Evolutionary conservation across 345 rosid species (phyloP).

Genomic region (Iberis pinnata): DNA sequence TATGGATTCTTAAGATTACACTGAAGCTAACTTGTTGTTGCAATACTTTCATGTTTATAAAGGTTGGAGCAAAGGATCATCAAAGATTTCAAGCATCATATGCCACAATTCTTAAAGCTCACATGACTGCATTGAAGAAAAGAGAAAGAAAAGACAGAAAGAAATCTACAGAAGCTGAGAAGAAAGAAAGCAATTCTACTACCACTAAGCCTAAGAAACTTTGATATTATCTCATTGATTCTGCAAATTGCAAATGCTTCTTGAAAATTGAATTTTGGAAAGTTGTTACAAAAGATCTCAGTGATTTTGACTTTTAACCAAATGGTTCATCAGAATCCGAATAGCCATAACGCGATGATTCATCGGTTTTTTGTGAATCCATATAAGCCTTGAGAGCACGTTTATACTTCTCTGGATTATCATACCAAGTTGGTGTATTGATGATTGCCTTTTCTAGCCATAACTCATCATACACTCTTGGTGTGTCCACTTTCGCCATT

Average conservation of each 20-base stretch:
- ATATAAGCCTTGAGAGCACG: slow-evolving; percentile 23
- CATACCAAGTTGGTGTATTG: slow-evolving; percentile 63
- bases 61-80: slow-evolving; percentile 92
- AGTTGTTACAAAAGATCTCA: slow-evolving; percentile 20
- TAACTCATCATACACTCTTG: slow-evolving; percentile 35
- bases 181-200: slow-evolving; percentile 36
- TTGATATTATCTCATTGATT: slow-evolving; percentile 16
- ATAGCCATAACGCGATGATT: no score
- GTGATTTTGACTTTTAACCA: slow-evolving; percentile 1
- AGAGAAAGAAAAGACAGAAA: slow-evolving; percentile 90
- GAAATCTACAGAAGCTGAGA: slow-evolving; percentile 55
- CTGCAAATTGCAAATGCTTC: slow-evolving; percentile 13
- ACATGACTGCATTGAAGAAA: slow-evolving; percentile 81
- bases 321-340: slow-evolving; percentile 10
- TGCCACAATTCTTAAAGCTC: slow-evolving; percentile 86
- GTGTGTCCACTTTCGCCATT: slow-evolving; percentile 27
- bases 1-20: no score
- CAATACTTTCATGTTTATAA: slow-evolving; percentile 13
- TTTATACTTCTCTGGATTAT: slow-evolving; percentile 58
- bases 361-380: not conserved
- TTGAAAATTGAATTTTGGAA: slow-evolving; percentile 18
- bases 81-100: slow-evolving; percentile 92
- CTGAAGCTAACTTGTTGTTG: slow-evolving; percentile 7
- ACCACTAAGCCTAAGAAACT: slow-evolving; percentile 22
- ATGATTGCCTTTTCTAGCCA: slow-evolving; percentile 64